Base-by-base conservation (phyloP, 1,139 yeast species). In the Zygoascus meyerae region DNA sequence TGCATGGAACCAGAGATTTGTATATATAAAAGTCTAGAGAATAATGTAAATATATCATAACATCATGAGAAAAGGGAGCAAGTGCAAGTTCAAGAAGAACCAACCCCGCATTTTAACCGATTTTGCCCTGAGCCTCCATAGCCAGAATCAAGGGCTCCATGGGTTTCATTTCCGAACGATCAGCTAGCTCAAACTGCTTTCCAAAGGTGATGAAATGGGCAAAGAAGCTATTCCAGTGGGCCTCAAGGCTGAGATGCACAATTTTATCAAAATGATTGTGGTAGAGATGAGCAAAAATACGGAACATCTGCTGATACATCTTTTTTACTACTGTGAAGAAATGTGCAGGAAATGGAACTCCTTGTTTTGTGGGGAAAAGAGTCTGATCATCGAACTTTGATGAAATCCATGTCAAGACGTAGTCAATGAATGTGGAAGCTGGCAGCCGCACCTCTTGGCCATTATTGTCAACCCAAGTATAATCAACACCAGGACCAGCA, bases 151-250 rank as follows among this genome's bases (percentile, higher is more conserved):
- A 71, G 2, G 85, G 82, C 47, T 74, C 67, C 54, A 92, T 69
- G 1, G 98, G 98, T 50, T 74, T 84, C 67, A 89, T 70, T 56
- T 92, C 98, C 51, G 74, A 72, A 50, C 80, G 70, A 55, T 90
- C 97, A 42, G 92, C 73, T 55, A 92, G 74, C 47, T 78, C 82
- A 66, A 86, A 92, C 56, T 89, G 95, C 59, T 84, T 83, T 14
- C 84, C 79, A 60, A 92, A 86, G 48, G 95, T 83, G 44, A 90
- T 76, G 62, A 85, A 92, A 65, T 94, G 98, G n/a, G 96, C 94
- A 67, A 92, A 94, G 60, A 90, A 87, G 3, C 97, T 89, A 66
- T 94, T 92, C 95, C 96, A 92, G 64, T 94, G 98, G 1, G 98
- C 97, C 64, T 92, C 98, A 51, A 92, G 67, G 3, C 95, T 83